Evolutionary conservation across 1,139 yeast genomes (phyloP).

Genomic region (Blastobotrys ciferrii): DNA sequence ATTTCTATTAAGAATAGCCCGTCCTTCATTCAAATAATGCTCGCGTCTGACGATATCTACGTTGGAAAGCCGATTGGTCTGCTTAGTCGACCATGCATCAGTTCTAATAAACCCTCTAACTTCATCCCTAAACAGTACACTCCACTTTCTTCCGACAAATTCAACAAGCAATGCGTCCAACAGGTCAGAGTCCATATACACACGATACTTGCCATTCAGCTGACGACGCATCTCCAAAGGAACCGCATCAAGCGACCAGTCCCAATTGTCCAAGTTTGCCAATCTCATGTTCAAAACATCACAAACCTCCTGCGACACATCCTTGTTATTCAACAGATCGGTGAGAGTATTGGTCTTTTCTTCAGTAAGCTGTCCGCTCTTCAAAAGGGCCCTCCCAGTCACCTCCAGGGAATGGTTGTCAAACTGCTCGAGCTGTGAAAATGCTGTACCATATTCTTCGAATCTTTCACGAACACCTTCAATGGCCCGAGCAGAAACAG

Average conservation of each 20-base stretch:
- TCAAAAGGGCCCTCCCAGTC: conserved; percentile 9
- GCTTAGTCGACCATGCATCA: background rate
- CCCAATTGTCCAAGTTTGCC: conserved; percentile 18
- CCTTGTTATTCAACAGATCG: conserved; percentile 14
- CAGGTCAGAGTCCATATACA: conserved; percentile 22
- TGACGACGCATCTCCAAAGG: conserved; percentile 16
- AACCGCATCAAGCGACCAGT: conserved; percentile 21
- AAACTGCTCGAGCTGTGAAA: conserved; percentile 2
- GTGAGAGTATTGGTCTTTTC: conserved; percentile 15
- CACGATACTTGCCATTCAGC: conserved; percentile 23
- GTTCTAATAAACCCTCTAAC: background rate
- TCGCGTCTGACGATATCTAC: background rate
- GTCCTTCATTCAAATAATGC: background rate
- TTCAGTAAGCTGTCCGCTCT: conserved; percentile 14
- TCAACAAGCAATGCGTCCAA: conserved; percentile 20
- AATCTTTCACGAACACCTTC: conserved; percentile 13
- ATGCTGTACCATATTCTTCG: conserved; percentile 7
- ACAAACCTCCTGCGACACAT: conserved; percentile 18
- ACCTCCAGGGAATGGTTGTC: background rate
- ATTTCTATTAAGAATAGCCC: background rate
- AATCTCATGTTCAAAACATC: conserved; percentile 23
- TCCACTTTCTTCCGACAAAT: conserved; percentile 20
- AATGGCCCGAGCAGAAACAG: conserved; percentile 9
- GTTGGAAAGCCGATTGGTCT: background rate
- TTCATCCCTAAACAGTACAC: conserved; percentile 4